Evolutionary conservation across 371 early-diverging fungal genomes (phyloP).

Genomic region (Mucor plumbeus): DNA sequence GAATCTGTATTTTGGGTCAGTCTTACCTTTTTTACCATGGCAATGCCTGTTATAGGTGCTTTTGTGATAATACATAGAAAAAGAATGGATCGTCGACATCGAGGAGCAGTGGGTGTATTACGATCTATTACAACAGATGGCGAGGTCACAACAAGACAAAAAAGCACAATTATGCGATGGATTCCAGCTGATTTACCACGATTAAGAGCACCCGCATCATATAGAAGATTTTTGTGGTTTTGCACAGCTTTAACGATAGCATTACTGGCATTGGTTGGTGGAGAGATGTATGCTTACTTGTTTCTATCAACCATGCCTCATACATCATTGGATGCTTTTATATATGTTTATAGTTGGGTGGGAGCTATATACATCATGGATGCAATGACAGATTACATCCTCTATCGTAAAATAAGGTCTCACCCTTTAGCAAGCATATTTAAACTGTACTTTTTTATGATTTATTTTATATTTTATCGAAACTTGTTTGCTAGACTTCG

Average conservation of each 20-base stretch:
- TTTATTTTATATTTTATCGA: conserved; percentile 81
- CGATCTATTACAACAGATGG: neutral
- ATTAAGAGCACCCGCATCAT: conserved; percentile 71
- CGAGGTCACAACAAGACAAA: neutral
- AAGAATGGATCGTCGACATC: conserved; percentile 21
- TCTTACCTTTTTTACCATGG: conserved; percentile 73
- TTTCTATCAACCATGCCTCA: conserved; percentile 64
- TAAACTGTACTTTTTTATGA: conserved; percentile 76
- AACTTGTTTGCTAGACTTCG: conserved; percentile 76
- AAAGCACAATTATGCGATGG: conserved; percentile 34
- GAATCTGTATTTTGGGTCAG: conserved; percentile 70
- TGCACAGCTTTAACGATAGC: conserved; percentile 66
- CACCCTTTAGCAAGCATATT: conserved; percentile 72
- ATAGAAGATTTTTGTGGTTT: conserved; percentile 78
- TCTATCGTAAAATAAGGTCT: conserved; percentile 65
- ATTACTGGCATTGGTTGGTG: conserved; percentile 69
- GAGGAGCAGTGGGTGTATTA: conserved; percentile 6
- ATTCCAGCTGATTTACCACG: conserved; percentile 16
- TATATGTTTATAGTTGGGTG: conserved; percentile 79
- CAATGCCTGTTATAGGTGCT: conserved; percentile 68
- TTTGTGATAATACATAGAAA: conserved; percentile 64
- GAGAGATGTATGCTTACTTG: conserved; percentile 69
- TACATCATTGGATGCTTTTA: conserved; percentile 61
- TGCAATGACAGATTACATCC: conserved; percentile 65
- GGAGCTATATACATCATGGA: conserved; percentile 70